Percentiles rank a stretch among this genome's conserved stretches.
Conservation (phyloP, 2,329 filamentous ascomycete genomes). For the Acephala macrosclerotiorum region DNA sequence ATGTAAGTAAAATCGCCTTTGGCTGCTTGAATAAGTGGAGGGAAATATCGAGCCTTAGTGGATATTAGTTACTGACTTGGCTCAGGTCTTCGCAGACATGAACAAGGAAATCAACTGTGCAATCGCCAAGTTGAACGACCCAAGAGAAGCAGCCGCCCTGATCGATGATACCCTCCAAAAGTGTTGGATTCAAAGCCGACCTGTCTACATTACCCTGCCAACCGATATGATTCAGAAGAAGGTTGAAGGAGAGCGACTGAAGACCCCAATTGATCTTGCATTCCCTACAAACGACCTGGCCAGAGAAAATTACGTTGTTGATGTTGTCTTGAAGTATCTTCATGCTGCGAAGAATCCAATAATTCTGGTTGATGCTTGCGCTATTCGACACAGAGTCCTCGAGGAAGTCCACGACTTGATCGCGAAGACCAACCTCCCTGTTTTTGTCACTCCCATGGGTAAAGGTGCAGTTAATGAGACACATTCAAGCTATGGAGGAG, state of each 20-base stretch:
- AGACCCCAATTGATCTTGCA: slow-evolving; percentile 72
- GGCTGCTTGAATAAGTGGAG: not conserved
- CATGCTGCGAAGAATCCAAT: slow-evolving; percentile 77
- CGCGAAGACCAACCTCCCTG: slow-evolving; percentile 76
- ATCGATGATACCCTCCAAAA: slow-evolving; percentile 81
- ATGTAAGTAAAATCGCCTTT: slow-evolving; percentile 48
- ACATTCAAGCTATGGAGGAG: slow-evolving; percentile 78
- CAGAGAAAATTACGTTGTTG: slow-evolving; percentile 83
- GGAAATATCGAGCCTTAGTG: not conserved
- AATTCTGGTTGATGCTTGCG: slow-evolving; percentile 84
- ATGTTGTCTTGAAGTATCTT: slow-evolving; percentile 77
- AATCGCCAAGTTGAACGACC: slow-evolving; percentile 73
- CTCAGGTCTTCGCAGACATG: slow-evolving; percentile 75
- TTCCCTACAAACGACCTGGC: slow-evolving; percentile 71
- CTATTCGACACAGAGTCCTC: slow-evolving; percentile 77
- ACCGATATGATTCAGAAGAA: slow-evolving; percentile 82
- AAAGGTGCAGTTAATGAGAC: slow-evolving; percentile 85
- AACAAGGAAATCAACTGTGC: slow-evolving; percentile 74
- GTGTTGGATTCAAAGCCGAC: slow-evolving; percentile 76
- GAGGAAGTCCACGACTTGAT: slow-evolving; percentile 77
- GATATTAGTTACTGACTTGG: not conserved
- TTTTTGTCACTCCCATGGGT: slow-evolving; percentile 90
- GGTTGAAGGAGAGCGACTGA: slow-evolving; percentile 75
- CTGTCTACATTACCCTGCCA: slow-evolving; percentile 85
- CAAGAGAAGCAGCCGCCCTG: slow-evolving; percentile 72